Base-by-base conservation (phyloP, 2,329 filamentous ascomycete species). In the Apiospora aurea region DNA sequence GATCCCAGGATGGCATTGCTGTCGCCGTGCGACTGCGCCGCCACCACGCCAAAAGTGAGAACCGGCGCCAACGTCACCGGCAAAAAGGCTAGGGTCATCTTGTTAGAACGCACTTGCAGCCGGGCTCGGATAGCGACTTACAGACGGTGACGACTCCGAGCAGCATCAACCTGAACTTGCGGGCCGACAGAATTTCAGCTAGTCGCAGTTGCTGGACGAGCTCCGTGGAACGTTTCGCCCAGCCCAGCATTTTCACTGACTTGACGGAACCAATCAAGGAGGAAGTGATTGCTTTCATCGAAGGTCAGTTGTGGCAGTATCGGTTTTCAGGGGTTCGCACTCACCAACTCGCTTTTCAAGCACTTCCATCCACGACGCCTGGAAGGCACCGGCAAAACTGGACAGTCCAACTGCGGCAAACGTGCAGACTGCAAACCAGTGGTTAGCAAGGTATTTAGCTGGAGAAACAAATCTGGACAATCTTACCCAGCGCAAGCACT, bases 241-340 rank as follows among this genome's bases (percentile, higher is more conserved):
- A 70, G 29, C 72, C 72, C 4, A 73, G 61, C 72, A 73, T 73
- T n/a, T 73, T 73, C 21, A 73, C 64, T 7, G 68, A 67, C 47
- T 73, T 72, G 1, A 73, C 70, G 21, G 67, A 72, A 34, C 71
- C 72, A 26, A 73, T 44, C 47, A 73, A 24, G 14, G 70, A 70
- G 41, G 72, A 70, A 1, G 72, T 73, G 13, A 70, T 68, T 6
- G 72, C 70, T 70, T 70, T 11, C 11, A 6, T 41, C 57, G 0
- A 24, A 34, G 2, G 16, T 64, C 10, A 64, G 34, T 24, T 16
- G 18, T 29, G 2, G 13, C 6, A 43, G 34, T 69, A 2, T 51
- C 11, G 14, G 13, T 0, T 7, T 18, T 51, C 11, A 4, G 34
- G 1, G 18, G 3, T 14, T 14, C 4, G 2, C 1, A 70, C 71